phyloP scores from a whole-genome alignment of 2,329 filamentous ascomycete species.

The Pleurostoma richardsiae region DNA sequence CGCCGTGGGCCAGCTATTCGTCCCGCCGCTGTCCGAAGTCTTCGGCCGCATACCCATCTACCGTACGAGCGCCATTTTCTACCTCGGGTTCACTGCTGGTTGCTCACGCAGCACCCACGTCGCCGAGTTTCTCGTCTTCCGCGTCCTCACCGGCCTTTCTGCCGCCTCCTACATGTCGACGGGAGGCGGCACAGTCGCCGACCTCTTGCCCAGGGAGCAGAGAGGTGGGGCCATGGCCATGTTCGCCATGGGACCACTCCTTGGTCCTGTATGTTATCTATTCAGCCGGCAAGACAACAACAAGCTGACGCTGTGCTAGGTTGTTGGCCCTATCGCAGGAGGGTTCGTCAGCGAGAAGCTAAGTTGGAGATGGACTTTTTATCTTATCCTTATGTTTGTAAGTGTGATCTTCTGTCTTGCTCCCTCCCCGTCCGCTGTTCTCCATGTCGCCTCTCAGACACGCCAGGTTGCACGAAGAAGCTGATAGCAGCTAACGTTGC shows the following conservation, averaged over 20 bases:
- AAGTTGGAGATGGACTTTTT: constrained; percentile 6
- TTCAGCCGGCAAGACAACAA: no score
- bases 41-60: constrained; percentile 3
- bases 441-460: no score
- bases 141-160: background rate
- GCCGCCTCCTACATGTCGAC: background rate
- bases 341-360: constrained; percentile 2
- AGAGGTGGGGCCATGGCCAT: constrained; percentile 1
- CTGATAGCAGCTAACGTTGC: background rate
- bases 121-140: constrained; percentile 6
- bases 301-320: background rate
- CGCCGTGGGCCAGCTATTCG: constrained; percentile 1
- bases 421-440: background rate
- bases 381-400: constrained; percentile 1
- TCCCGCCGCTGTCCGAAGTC: constrained; percentile 2
- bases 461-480: no score
- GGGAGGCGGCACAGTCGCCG: constrained; percentile 5
- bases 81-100: constrained; percentile 2
- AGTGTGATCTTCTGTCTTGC: background rate
- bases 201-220: background rate
- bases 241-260: constrained; percentile 1
- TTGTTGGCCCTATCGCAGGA: constrained; percentile 5
- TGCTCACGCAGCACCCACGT: constrained; percentile 3
- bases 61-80: background rate
- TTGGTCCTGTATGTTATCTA: background rate